Conservation (phyloP, 1,139 yeast species). For the Yamadazyma membranifaciens region DNA sequence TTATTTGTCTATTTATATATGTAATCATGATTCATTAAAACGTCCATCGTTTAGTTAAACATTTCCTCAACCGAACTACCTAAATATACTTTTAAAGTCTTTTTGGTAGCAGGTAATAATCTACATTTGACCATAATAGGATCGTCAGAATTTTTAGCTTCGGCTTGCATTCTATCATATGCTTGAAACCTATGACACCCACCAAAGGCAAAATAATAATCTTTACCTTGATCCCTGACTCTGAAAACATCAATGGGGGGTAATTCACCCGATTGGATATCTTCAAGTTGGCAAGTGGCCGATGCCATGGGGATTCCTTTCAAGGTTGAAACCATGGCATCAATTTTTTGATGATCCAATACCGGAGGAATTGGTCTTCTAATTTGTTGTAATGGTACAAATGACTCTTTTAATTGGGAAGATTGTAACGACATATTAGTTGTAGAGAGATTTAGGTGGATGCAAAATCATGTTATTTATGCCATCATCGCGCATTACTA, state of each 20-base stretch:
- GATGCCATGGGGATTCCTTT: slow-evolving; percentile 64
- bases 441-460: not conserved
- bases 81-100: slow-evolving; percentile 58
- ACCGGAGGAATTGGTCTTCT: slow-evolving; percentile 84
- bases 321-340: slow-evolving; percentile 75
- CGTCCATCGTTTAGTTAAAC: slow-evolving; percentile 26
- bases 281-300: slow-evolving; percentile 56
- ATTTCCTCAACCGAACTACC: slow-evolving; percentile 64
- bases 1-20: not conserved
- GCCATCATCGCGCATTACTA: slow-evolving; percentile 6
- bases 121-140: slow-evolving; percentile 60
- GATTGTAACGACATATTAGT: slow-evolving; percentile 38
- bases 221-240: slow-evolving; percentile 60
- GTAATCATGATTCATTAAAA: not conserved
- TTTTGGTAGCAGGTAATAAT: slow-evolving; percentile 64
- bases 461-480: slow-evolving; percentile 4
- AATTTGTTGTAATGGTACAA: slow-evolving; percentile 63
- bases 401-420: slow-evolving; percentile 42
- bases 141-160: slow-evolving; percentile 15
- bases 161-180: slow-evolving; percentile 45
- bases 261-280: slow-evolving; percentile 59
- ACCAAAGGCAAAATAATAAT: slow-evolving; percentile 75
- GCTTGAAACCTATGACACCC: slow-evolving; percentile 86
- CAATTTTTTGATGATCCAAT: slow-evolving; percentile 66
- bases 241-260: slow-evolving; percentile 77